Conservation (phyloP, 2,329 filamentous ascomycete genomes). For the Botrytis byssoidea region DNA sequence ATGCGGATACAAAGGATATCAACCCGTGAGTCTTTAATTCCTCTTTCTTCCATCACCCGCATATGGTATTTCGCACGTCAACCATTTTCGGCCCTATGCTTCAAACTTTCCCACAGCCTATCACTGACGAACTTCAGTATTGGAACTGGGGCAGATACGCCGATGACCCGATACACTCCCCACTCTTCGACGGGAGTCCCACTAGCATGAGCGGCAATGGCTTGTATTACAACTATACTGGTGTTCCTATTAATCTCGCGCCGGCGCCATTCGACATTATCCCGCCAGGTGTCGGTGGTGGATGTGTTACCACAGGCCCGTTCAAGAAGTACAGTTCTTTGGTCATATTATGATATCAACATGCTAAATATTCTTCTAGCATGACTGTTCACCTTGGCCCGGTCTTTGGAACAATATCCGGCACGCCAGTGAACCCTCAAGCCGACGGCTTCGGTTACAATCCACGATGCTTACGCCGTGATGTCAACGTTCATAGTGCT, state of each 20-base stretch:
- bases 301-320: conserved; percentile 50
- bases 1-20: conserved; percentile 45
- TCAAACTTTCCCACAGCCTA: neutral
- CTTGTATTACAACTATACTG: conserved; percentile 32
- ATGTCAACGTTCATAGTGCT: conserved; percentile 42
- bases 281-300: conserved; percentile 52
- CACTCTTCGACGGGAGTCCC: conserved; percentile 54
- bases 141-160: conserved; percentile 50
- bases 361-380: conserved; percentile 20
- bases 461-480: conserved; percentile 45
- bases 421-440: conserved; percentile 39
- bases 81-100: neutral
- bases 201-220: conserved; percentile 52
- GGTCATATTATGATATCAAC: neutral
- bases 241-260: conserved; percentile 25
- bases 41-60: neutral
- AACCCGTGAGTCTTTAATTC: conserved; percentile 41
- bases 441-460: conserved; percentile 40
- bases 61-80: neutral
- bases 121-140: conserved; percentile 27
- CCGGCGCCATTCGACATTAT: conserved; percentile 32
- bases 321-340: conserved; percentile 42
- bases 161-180: conserved; percentile 47
- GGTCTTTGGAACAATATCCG: conserved; percentile 40
- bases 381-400: conserved; percentile 48